Conservation (phyloP, 2,329 filamentous ascomycete species). For the Aspergillus glaucus region DNA sequence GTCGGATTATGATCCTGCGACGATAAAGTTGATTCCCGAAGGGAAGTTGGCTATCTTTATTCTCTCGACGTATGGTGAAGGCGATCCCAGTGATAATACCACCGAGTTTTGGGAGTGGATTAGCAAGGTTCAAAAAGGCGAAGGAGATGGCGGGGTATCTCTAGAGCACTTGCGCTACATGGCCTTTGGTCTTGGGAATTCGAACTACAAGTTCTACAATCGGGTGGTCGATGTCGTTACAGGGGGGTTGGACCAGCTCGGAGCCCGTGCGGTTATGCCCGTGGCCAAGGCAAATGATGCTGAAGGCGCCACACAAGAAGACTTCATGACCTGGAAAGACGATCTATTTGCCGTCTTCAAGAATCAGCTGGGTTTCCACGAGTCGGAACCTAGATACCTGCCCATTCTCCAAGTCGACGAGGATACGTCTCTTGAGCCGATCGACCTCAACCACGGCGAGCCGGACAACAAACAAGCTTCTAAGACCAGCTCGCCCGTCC, state of each 20-base stretch:
- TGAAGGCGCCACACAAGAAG: conserved; percentile 91
- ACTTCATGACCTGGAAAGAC: conserved; percentile 94
- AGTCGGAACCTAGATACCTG: conserved; percentile 84
- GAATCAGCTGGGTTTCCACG: conserved; percentile 71
- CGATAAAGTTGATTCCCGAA: conserved; percentile 70
- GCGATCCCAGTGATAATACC: conserved; percentile 91
- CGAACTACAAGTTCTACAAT: conserved; percentile 97
- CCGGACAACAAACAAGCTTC: conserved; percentile 69
- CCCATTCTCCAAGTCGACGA: conserved; percentile 72
- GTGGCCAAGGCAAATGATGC: conserved; percentile 90
- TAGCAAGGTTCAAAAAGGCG: conserved; percentile 61
- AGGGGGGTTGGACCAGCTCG: conserved; percentile 66
- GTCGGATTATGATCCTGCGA: conserved; percentile 88
- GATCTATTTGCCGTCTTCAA: conserved; percentile 79
- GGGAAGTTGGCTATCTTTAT: conserved; percentile 86
- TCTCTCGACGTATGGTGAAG: conserved; percentile 89
- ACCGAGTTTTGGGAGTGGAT: conserved; percentile 87
- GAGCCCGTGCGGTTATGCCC: conserved; percentile 68
- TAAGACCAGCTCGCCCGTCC: conserved; percentile 69
- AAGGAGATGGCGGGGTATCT: conserved; percentile 34
- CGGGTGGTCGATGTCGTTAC: conserved; percentile 84
- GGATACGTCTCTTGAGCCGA: conserved; percentile 61
- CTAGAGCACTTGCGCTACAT: conserved; percentile 72
- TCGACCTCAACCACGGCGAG: conserved; percentile 80
- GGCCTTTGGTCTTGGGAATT: conserved; percentile 88